These are phyloP conservation scores for Phyllosticta capitalensis DNA, from an alignment of 2,329 filamentous ascomycete species.

Conservation along the genomic window DNA sequence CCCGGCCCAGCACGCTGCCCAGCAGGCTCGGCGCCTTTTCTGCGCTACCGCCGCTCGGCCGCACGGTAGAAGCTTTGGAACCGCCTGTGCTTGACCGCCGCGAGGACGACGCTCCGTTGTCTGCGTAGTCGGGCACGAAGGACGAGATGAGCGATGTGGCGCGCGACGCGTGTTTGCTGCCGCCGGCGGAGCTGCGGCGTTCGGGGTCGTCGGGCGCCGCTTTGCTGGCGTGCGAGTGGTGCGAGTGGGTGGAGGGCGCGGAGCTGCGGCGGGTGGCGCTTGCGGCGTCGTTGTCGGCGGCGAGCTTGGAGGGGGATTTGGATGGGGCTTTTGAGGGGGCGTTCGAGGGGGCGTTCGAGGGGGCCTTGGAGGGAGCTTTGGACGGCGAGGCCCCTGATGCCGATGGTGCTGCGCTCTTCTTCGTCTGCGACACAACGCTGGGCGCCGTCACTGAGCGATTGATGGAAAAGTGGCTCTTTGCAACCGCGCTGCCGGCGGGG, in stretches of 20 bases:
- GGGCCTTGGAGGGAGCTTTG: not conserved
- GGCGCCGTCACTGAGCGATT: conserved; percentile 6
- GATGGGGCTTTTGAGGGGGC: conserved; percentile 3
- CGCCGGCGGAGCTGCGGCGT: conserved; percentile 21
- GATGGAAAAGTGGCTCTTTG: conserved; percentile 6
- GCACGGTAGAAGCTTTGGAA: conserved; percentile 8
- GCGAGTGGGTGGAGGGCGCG: conserved; percentile 5
- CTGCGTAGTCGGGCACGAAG: conserved; percentile 25
- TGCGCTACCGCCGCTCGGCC: not conserved
- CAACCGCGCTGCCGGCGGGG: conserved; percentile 17
- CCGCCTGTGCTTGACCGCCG: conserved; percentile 12
- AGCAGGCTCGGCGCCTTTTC: conserved; percentile 18
- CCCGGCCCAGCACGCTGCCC: conserved; percentile 29
- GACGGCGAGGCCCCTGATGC: not conserved
- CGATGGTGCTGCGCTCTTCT: not conserved
- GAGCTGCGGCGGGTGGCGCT: conserved; percentile 4
- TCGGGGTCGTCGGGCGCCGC: not conserved
- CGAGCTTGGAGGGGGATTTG: not conserved
- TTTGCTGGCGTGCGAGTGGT: not conserved
- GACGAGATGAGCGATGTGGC: conserved; percentile 27
- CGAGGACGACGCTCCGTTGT: conserved; percentile 14
- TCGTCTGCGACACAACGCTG: conserved; percentile 13
- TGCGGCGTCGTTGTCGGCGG: conserved; percentile 19
- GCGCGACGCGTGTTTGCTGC: conserved; percentile 26
- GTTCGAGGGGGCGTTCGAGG: not conserved